These are phyloP conservation scores for Bretschneidera sinensis DNA, from an alignment of 345 rosid genomes.

Conservation along the genomic window DNA sequence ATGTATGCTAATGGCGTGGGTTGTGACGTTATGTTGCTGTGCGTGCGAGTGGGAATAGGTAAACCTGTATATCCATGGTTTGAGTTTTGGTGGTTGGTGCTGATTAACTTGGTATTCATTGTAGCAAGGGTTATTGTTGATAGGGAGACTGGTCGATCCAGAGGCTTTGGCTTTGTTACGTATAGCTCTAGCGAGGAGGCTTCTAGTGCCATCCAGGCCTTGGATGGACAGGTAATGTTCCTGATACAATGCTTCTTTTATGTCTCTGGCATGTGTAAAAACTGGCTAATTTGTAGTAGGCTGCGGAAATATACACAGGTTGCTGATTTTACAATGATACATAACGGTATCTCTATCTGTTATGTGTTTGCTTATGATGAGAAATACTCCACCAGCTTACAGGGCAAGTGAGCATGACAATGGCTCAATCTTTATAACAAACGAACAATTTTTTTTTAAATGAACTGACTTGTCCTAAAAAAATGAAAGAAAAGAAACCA, in stretches of 20 bases:
- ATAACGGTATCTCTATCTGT: too few species aligned
- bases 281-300: too few species aligned
- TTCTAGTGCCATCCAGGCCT: slow-evolving; percentile 83
- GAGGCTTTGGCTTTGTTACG: slow-evolving; percentile 90
- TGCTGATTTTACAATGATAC: too few species aligned
- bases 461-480: too few species aligned
- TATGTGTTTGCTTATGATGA: not conserved
- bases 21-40: not conserved
- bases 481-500: too few species aligned
- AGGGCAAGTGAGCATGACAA: too few species aligned
- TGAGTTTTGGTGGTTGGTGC: not conserved
- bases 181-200: slow-evolving; percentile 66
- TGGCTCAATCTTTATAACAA: too few species aligned
- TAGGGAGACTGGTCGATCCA: slow-evolving; percentile 87
- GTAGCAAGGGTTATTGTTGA: slow-evolving; percentile 85
- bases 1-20: not conserved
- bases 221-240: slow-evolving; percentile 82
- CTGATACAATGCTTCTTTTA: not conserved
- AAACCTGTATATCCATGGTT: not conserved
- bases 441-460: too few species aligned
- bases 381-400: too few species aligned
- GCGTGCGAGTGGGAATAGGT: not conserved
- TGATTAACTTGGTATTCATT: slow-evolving; percentile 11
- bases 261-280: not conserved
- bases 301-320: too few species aligned